Evolutionary conservation across 371 early-diverging fungal genomes (phyloP).

Genomic region (Apophysomyces elegans): DNA sequence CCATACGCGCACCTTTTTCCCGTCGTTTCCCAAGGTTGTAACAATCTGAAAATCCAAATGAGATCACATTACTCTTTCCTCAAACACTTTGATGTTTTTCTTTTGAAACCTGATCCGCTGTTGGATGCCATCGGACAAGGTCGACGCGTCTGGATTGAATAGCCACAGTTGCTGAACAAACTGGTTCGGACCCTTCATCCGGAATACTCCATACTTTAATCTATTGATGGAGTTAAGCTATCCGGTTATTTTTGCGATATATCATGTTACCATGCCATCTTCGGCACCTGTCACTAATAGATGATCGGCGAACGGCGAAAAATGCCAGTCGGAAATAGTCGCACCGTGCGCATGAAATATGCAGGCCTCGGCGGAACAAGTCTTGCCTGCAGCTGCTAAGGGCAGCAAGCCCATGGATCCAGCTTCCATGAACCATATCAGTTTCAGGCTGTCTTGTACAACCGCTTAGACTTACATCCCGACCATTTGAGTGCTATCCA

Average conservation of each 20-base stretch:
- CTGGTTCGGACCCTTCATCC: slow-evolving; percentile 15
- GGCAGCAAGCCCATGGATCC: slow-evolving; percentile 55
- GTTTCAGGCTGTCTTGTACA: slow-evolving; percentile 7
- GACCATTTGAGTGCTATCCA: slow-evolving; percentile 59
- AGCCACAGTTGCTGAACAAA: slow-evolving; percentile 21
- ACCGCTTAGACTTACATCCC: slow-evolving; percentile 32
- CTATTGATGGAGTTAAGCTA: slow-evolving; percentile 1
- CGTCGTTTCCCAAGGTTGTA: slow-evolving; percentile 41
- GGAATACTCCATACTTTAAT: slow-evolving; percentile 49
- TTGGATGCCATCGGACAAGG: slow-evolving; percentile 59
- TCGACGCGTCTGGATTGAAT: slow-evolving; percentile 52
- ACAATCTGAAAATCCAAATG: slow-evolving; percentile 24
- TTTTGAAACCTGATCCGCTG: slow-evolving; percentile 48
- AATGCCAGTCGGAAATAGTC: slow-evolving; percentile 60
- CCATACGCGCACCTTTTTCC: slow-evolving; percentile 69
- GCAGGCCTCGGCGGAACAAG: slow-evolving; percentile 38
- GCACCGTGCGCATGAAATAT: slow-evolving; percentile 51
- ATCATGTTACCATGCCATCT: slow-evolving; percentile 50
- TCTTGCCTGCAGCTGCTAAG: slow-evolving; percentile 44
- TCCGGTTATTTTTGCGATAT: background rate
- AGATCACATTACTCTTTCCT: background rate
- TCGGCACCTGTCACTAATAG: slow-evolving; percentile 58
- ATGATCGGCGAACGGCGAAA: slow-evolving; percentile 52
- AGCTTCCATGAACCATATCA: slow-evolving; percentile 19
- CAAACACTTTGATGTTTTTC: too few species aligned